phyloP scores from a whole-genome alignment of 2,329 filamentous ascomycete genomes.

The Blumeriella jaapii region DNA sequence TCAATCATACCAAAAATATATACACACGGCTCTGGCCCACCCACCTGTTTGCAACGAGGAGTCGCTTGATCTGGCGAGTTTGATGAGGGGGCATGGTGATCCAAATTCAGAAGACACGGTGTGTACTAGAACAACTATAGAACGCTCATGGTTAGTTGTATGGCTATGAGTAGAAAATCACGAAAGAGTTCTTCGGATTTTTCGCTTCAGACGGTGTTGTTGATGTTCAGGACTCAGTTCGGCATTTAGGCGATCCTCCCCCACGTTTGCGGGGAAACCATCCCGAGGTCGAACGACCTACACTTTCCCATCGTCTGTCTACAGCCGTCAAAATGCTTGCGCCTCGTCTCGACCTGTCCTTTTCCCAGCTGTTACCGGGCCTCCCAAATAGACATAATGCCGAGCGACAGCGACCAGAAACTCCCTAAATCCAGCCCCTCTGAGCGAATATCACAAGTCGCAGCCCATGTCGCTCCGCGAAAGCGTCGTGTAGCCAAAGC shows the following conservation, averaged over 20 bases:
- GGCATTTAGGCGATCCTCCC: slow-evolving; percentile 1
- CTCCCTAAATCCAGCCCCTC: slow-evolving; percentile 23
- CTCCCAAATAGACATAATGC: slow-evolving; percentile 12
- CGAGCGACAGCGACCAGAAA: slow-evolving; percentile 5
- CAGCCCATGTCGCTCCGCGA: slow-evolving; percentile 23
- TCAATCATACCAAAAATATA: background rate
- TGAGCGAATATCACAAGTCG: slow-evolving; percentile 25
- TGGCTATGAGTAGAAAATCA: too few relatives aligned
- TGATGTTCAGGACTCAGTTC: too few relatives aligned
- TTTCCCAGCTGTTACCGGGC: too few relatives aligned
- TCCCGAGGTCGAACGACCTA: slow-evolving; percentile 3
- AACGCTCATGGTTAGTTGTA: too few relatives aligned
- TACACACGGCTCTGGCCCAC: background rate
- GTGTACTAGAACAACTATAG: too few relatives aligned
- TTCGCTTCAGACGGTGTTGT: too few relatives aligned
- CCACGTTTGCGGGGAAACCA: slow-evolving; percentile 4
- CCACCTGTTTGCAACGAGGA: slow-evolving; percentile 43
- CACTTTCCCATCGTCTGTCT: background rate
- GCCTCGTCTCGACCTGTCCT: too few relatives aligned
- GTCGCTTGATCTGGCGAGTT: slow-evolving; percentile 35
- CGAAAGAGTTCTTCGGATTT: too few relatives aligned
- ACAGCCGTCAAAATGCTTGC: background rate
- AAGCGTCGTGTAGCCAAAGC: slow-evolving; percentile 22
- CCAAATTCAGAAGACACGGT: too few relatives aligned
- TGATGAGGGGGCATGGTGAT: too few relatives aligned